Evolutionary conservation across 2,329 filamentous ascomycete genomes (phyloP), one percentile per base, ranked within the genome.

Genomic region (Claviceps arundinis): DNA sequence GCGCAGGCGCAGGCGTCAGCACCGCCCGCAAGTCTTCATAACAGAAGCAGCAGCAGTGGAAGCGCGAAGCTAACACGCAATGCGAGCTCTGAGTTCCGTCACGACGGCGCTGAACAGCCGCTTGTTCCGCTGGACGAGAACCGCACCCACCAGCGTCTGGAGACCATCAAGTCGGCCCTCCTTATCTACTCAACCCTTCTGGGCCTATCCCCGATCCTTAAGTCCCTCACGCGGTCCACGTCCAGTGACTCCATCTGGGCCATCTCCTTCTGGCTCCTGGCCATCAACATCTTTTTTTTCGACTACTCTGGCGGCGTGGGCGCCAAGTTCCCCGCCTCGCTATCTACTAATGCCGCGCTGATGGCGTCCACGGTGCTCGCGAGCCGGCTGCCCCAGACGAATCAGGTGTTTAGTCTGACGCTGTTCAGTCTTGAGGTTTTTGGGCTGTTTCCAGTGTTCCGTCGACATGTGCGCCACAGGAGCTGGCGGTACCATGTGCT

Each of bases 351-450:
- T 59, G 93, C 93, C 1, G 93, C 91, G 1, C 76, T 98, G 50
- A 97, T 97, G 89, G 91, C 91, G 0, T 91, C 86, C 5, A 95
- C 93, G 0, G 90, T 98, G 54, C 79, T 98, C 11, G 93, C 93
- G 2, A 94, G 87, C 48, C 84, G 90, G 0, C 76, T 98, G 11
- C 87, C 87, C 6, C 89, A 84, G 16, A 97, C 93, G 0, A 90
- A 89, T 1, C 88, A 96, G 65, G 93, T 98, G 1, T 98, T 98
- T 64, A 91, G 85, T 56, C 74, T 98, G 34, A 96, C 91, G 0
- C 79, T 98, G 5, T 97, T 98, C 76, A 90, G 85, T 56, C 97
- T 98, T 60, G 89, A 98, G 65, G 89, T 98, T 1, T 98, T 97
- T 67, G 93, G 91, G 0, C 76, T 98, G 7, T 97, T 97, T 59